These are phyloP conservation scores for Cladosporium halotolerans DNA, from an alignment of 2,329 filamentous ascomycete species.

Conservation along the genomic window DNA sequence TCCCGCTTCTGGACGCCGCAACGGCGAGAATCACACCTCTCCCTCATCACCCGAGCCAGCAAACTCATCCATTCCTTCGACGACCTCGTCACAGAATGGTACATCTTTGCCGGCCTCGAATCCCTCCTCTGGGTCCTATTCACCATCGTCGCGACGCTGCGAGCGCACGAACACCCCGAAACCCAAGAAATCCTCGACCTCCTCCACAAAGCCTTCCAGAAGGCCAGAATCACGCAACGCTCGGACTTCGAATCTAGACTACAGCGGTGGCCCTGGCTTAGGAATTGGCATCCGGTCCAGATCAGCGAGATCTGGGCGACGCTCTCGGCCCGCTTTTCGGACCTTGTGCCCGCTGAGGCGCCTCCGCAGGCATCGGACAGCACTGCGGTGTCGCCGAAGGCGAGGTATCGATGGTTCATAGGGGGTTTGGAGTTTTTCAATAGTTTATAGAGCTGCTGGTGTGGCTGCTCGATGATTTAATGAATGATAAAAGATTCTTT, in stretches of 20 bases:
- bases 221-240: background rate
- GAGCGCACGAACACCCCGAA: background rate
- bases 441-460: background rate
- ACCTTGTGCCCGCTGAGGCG: background rate
- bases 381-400: background rate
- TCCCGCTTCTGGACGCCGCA: conserved; percentile 9
- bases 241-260: background rate
- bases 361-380: background rate
- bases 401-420: background rate
- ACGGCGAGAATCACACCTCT: background rate
- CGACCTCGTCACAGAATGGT: background rate
- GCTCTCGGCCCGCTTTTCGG: background rate
- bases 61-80: background rate
- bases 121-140: conserved; percentile 1
- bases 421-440: conserved; percentile 1
- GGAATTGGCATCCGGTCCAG: background rate
- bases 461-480: no score
- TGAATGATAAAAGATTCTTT: no score
- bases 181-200: background rate
- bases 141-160: background rate
- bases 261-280: background rate
- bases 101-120: background rate
- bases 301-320: background rate
- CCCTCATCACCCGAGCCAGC: background rate
- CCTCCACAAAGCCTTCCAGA: background rate